Evolutionary conservation across 495 filamentous ascomycete species (phyloP).

Genomic region (Hyaloscypha hepaticicola): DNA sequence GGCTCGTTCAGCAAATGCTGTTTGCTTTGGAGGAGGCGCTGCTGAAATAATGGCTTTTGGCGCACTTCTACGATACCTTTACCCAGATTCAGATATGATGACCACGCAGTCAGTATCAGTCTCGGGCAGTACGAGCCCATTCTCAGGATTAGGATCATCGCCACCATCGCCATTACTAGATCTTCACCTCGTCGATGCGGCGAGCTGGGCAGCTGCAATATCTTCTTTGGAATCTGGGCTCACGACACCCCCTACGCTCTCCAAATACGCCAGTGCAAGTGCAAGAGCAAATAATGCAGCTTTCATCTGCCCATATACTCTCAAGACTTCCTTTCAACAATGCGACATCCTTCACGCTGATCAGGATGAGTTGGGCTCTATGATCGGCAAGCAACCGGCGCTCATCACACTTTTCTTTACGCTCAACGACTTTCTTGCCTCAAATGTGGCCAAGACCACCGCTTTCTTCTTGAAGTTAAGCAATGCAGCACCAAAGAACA

Average conservation of each 20-base stretch:
- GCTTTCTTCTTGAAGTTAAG: conserved; percentile 67
- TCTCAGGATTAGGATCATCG: neutral
- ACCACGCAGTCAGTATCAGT: neutral
- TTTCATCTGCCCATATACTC: conserved; percentile 36
- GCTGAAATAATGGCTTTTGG: conserved; percentile 81
- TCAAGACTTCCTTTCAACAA: conserved; percentile 51
- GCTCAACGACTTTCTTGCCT: conserved; percentile 85
- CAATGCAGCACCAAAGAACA: conserved; percentile 50
- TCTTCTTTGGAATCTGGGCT: conserved; percentile 48
- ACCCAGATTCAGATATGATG: no score
- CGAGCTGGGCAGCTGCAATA: conserved; percentile 60
- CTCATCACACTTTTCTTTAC: neutral
- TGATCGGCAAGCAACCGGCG: neutral
- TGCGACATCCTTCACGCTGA: neutral
- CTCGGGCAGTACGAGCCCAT: neutral
- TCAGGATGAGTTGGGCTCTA: neutral
- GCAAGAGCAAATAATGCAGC: conserved; percentile 41
- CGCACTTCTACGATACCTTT: conserved; percentile 53
- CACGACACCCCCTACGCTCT: conserved; percentile 46
- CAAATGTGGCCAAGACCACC: conserved; percentile 71
- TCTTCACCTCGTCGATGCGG: neutral
- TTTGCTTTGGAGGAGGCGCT: conserved; percentile 83
- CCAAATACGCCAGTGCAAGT: conserved; percentile 54
- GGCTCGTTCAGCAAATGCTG: conserved; percentile 17
- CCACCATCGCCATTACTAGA: neutral